Conservation (phyloP, 306 rosid genomes). For the Dryas octopetala region DNA sequence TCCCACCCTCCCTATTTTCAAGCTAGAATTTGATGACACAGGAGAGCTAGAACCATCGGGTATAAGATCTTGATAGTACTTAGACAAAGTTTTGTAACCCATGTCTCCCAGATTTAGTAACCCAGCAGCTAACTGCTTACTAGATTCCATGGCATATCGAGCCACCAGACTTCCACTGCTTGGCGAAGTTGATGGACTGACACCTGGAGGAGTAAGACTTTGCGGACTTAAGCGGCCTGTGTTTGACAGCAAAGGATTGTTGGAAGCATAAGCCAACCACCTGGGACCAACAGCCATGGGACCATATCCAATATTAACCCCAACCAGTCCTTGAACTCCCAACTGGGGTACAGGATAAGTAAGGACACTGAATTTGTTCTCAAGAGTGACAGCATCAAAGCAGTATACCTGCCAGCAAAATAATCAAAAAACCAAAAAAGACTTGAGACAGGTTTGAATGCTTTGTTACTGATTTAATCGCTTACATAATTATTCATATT, state of each 20-base stretch:
- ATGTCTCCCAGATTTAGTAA: conserved; percentile 82
- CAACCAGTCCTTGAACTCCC: conserved; percentile 83
- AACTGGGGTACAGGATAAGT: conserved; percentile 93
- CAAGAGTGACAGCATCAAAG: conserved; percentile 92
- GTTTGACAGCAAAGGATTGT: conserved; percentile 66
- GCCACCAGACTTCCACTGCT: conserved; percentile 85
- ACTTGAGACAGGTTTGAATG: conserved; percentile 28
- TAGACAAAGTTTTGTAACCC: conserved; percentile 91
- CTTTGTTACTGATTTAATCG: conserved; percentile 26
- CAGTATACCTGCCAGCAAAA: conserved; percentile 80
- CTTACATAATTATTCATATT: conserved; percentile 12
- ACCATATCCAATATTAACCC: conserved; percentile 90
- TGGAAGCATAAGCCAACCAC: conserved; percentile 94
- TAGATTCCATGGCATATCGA: conserved; percentile 96
- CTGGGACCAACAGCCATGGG: conserved; percentile 97
- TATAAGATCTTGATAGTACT: conserved; percentile 81
- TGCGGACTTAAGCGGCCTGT: conserved; percentile 84
- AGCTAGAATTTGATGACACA: conserved; percentile 66
- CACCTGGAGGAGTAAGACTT: conserved; percentile 83
- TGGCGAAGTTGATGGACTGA: conserved; percentile 95
- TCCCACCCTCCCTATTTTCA: conserved; percentile 75
- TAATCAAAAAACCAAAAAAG: conserved; percentile 13
- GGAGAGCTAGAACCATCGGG: conserved; percentile 96
- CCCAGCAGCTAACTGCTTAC: conserved; percentile 93
- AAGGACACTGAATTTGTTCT: conserved; percentile 90